These are phyloP conservation scores for Elsinoe arachidis DNA, from an alignment of 2,329 filamentous ascomycete species.

Conservation along the genomic window DNA sequence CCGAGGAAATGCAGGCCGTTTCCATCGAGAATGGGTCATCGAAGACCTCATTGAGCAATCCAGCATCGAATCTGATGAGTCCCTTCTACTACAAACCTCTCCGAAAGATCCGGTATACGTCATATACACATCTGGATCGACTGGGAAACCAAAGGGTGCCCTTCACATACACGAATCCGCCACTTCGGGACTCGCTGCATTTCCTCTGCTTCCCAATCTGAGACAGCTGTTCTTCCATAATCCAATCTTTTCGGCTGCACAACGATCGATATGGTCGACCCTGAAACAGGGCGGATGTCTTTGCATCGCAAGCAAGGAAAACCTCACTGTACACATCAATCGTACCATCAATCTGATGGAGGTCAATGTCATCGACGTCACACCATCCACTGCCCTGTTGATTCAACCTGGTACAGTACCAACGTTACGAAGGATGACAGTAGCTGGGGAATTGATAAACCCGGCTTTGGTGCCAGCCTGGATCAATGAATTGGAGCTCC, in stretches of 20 bases:
- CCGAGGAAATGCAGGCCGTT: slow-evolving; percentile 4
- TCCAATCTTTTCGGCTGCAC: slow-evolving; percentile 15
- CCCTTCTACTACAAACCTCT: neutral
- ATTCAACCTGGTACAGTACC: neutral
- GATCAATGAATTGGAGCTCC: neutral
- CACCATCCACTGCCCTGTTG: neutral
- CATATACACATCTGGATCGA: neutral
- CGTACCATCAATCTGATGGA: neutral
- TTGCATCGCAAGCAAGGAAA: neutral
- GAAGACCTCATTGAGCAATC: neutral
- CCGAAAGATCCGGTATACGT: neutral
- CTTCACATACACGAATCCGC: neutral
- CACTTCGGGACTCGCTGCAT: neutral
- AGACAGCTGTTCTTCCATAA: neutral
- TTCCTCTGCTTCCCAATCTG: neutral
- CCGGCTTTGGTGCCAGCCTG: neutral
- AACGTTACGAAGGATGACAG: neutral
- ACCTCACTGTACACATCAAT: neutral
- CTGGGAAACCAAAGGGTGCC: neutral
- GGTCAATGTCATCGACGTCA: neutral
- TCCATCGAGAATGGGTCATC: neutral
- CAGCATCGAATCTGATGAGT: neutral
- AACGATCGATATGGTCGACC: slow-evolving; percentile 14
- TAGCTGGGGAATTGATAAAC: neutral
- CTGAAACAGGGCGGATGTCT: neutral